Evolutionary conservation across 208 protist species (phyloP), one percentile per base, ranked within the genome.

Genomic region (Angomonas deanei): DNA sequence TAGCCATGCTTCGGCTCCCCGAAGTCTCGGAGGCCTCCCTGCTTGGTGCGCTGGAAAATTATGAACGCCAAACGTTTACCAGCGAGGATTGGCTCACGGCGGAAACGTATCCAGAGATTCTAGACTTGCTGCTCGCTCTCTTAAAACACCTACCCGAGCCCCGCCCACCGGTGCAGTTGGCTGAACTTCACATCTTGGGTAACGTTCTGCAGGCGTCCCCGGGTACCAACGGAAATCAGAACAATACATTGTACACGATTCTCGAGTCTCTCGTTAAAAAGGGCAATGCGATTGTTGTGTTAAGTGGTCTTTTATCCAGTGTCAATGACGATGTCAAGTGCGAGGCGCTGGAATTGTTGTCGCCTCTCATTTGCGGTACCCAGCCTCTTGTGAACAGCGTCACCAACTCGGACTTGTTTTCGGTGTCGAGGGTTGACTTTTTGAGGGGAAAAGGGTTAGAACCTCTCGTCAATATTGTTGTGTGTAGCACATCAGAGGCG

Each of bases 271-370:
- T 95, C 6, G 42, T 92, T 11, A 46, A 70, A 10, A 70, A 91
- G 28, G 78, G 75, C 1, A 39, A 73, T 17, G 78, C 70, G 13
- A 68, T 95, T 3, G 48, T 67, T 0, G 66, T 76, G 27, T 69
- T 94, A 17, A 82, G 73, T 23, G 76, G 70, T 36, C 71, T 94
- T 28, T 72, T 97, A n/a, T 82, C 72, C 42, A 94, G 86, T 53
- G 87, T 94, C n/a, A 97, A 96, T 66, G 90, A 97, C 48, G 82
- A 93, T 42, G 81, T 97, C 11, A 97, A 96, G 70, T 91, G 82
- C 65, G 92, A 93, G 61, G 86, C 80, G 27, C 69, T 93, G 13
- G 81, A 91, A 62, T 88, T 68, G 28, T 65, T 97, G 15, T 85
- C 78, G 21, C 76, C 84, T 24, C 72, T 96, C 15, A 73, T 91